Percentiles rank a stretch among this genome's conserved stretches.
phyloP scores from a whole-genome alignment of 78 protist species.

The Dictyostelium citrinum region DNA sequence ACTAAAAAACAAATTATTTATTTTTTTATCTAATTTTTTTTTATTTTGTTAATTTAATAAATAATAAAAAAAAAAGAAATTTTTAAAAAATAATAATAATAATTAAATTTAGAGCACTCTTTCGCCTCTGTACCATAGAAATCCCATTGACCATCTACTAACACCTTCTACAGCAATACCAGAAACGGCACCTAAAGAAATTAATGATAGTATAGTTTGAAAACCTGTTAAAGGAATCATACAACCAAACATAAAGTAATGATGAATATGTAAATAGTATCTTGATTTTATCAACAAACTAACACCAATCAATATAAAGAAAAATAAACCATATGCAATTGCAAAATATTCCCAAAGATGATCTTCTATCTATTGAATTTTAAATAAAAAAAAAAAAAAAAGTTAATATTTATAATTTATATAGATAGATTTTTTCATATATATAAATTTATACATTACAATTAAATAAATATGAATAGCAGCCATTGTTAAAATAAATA shows the following conservation, averaged over 20 bases:
- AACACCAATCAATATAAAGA: constrained; percentile 9
- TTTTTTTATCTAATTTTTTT: background rate
- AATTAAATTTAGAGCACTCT: background rate
- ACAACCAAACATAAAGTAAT: constrained; percentile 59
- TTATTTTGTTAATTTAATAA: background rate
- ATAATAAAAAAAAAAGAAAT: too few species aligned
- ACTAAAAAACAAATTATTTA: too few species aligned
- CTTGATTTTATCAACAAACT: background rate
- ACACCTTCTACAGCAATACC: constrained; percentile 65
- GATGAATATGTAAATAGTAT: constrained; percentile 67
- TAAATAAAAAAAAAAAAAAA: background rate
- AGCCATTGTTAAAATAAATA: constrained; percentile 19
- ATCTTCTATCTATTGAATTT: constrained; percentile 20
- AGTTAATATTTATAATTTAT: background rate
- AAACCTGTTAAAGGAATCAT: constrained; percentile 37
- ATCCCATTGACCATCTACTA: constrained; percentile 10
- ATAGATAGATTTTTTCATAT: too few species aligned
- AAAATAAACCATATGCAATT: constrained; percentile 46
- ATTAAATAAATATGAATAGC: constrained; percentile 40
- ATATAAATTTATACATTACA: background rate
- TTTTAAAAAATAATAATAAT: too few species aligned
- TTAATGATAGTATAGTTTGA: background rate
- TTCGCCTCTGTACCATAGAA: constrained; percentile 9
- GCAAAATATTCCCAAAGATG: constrained; percentile 43
- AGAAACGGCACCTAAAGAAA: constrained; percentile 30